Evolutionary conservation across 768 basidiomycete genomes (phyloP).

Genomic region (Tremella mesenterica): DNA sequence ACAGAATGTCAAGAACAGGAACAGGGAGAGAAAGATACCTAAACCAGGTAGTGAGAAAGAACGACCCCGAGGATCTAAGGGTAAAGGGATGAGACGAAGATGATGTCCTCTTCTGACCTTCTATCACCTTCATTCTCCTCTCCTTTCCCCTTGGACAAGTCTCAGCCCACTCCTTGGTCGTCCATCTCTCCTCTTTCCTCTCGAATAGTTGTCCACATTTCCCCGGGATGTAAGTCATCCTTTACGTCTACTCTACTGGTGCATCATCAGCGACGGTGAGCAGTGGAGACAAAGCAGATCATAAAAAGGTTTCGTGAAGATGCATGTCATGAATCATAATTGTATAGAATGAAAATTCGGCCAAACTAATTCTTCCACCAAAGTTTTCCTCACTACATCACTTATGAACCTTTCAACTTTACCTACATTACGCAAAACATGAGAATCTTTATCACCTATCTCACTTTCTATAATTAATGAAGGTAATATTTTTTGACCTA

Average conservation of each 20-base stretch:
- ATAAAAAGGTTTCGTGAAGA: background rate
- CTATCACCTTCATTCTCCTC: too few relatives aligned
- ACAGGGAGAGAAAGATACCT: constrained; percentile 39
- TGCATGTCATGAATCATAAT: constrained; percentile 12
- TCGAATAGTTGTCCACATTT: too few relatives aligned
- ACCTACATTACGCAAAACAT: constrained; percentile 73
- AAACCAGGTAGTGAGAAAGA: constrained; percentile 7
- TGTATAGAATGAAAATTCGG: constrained; percentile 80
- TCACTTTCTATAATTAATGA: constrained; percentile 89
- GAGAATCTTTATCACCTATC: constrained; percentile 84
- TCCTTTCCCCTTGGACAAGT: too few relatives aligned
- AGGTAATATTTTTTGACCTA: constrained; percentile 67
- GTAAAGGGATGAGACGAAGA: constrained; percentile 1
- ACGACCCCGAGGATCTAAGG: constrained; percentile 5
- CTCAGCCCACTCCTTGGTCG: too few relatives aligned
- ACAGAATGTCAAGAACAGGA: constrained; percentile 44
- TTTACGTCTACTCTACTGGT: too few relatives aligned
- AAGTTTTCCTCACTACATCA: constrained; percentile 92
- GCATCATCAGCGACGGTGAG: background rate
- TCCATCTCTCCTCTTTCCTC: too few relatives aligned
- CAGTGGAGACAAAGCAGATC: background rate
- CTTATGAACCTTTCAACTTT: constrained; percentile 90
- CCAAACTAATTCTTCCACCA: constrained; percentile 93
- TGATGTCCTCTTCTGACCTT: too few relatives aligned
- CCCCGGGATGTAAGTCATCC: too few relatives aligned